Conservation (phyloP, 2,329 filamentous ascomycete genomes). For the Escovopsis weberi region DNA sequence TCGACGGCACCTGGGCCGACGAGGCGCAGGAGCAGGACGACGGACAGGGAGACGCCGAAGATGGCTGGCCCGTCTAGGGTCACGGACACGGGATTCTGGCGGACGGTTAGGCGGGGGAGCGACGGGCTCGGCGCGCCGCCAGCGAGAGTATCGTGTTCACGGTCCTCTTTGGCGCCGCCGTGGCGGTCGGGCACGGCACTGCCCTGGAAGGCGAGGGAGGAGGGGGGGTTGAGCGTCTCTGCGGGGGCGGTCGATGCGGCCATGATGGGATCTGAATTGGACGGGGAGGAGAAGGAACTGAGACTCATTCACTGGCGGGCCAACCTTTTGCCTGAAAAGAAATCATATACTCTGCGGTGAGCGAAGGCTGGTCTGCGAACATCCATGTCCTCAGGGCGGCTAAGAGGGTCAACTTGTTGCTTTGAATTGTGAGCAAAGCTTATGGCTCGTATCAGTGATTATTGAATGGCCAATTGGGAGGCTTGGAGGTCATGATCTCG, state of each 20-base stretch:
- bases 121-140: background rate
- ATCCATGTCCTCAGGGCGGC: no score
- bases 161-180: background rate
- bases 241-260: constrained; percentile 14
- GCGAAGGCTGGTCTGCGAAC: no score
- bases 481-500: no score
- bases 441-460: no score
- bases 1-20: constrained; percentile 33
- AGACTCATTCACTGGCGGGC: no score
- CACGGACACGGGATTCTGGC: constrained; percentile 36
- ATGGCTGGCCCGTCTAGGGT: constrained; percentile 38
- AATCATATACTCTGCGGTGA: no score
- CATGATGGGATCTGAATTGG: constrained; percentile 8
- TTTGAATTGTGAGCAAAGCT: no score
- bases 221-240: constrained; percentile 10
- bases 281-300: no score
- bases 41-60: constrained; percentile 26
- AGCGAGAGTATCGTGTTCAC: constrained; percentile 1
- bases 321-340: no score
- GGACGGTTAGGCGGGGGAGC: constrained; percentile 13
- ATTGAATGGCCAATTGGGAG: no score
- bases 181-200: constrained; percentile 4
- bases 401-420: no score
- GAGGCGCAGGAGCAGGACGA: constrained; percentile 39
- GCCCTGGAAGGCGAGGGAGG: constrained; percentile 8